These are phyloP conservation scores for Mayamaea pseudoterrestris DNA, from an alignment of 108 stramenopile genomes.

Conservation along the genomic window DNA sequence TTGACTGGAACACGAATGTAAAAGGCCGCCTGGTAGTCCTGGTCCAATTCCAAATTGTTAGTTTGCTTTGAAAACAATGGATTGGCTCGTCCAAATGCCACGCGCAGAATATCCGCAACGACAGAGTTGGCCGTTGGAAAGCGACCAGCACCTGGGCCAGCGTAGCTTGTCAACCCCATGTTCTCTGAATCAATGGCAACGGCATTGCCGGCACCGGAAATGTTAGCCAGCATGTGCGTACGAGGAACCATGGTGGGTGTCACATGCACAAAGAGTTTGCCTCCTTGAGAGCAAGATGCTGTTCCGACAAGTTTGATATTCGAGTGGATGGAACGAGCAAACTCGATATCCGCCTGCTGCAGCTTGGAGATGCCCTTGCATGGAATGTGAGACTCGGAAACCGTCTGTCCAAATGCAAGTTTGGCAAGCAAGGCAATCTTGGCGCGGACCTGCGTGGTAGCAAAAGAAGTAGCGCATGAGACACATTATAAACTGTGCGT, in stretches of 20 bases:
- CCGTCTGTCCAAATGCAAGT: slow-evolving; percentile 75
- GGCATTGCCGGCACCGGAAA: slow-evolving; percentile 62
- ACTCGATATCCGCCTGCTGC: slow-evolving; percentile 67
- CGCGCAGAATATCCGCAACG: slow-evolving; percentile 77
- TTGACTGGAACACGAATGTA: background rate
- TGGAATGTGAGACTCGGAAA: slow-evolving; percentile 44
- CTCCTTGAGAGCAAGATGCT: slow-evolving; percentile 26
- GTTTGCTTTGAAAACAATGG: background rate
- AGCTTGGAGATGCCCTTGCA: slow-evolving; percentile 73
- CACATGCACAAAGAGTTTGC: slow-evolving; percentile 58
- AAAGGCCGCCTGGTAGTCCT: background rate
- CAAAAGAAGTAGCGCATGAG: too few relatives aligned
- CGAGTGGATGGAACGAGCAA: slow-evolving; percentile 67
- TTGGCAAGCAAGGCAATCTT: slow-evolving; percentile 86
- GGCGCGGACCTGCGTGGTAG: too few relatives aligned
- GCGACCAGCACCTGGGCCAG: slow-evolving; percentile 86
- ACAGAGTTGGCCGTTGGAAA: slow-evolving; percentile 91
- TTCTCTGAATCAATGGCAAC: slow-evolving; percentile 62
- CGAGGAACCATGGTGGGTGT: slow-evolving; percentile 56
- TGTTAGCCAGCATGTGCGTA: slow-evolving; percentile 46
- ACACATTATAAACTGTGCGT: too few relatives aligned
- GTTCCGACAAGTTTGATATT: slow-evolving; percentile 91
- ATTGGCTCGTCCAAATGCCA: slow-evolving; percentile 31
- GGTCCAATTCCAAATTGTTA: slow-evolving; percentile 1
- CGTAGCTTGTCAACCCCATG: slow-evolving; percentile 55